Conservation (phyloP, 164 flowering plant genomes). For the Vitis riparia region DNA sequence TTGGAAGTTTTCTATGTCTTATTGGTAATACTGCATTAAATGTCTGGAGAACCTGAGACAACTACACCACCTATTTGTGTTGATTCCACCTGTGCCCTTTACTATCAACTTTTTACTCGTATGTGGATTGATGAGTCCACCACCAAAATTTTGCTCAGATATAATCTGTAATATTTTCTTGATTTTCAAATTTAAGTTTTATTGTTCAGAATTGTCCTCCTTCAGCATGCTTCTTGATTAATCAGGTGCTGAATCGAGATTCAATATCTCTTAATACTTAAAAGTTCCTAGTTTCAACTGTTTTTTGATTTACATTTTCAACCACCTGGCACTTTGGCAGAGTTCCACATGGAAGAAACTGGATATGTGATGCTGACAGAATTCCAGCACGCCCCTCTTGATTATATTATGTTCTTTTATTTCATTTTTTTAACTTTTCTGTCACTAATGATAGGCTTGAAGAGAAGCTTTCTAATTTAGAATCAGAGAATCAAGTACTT, state of each 20-base stretch:
- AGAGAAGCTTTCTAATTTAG: constrained; percentile 83
- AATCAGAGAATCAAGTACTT: constrained; percentile 96
- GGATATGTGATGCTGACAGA: too few relatives aligned
- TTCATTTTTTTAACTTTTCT: constrained; percentile 3
- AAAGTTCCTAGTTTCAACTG: too few relatives aligned
- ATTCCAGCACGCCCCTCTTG: too few relatives aligned
- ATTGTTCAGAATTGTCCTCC: not conserved
- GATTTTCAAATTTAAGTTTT: not conserved
- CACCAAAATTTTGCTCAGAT: not conserved
- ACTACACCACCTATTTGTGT: not conserved
- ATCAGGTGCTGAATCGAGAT: not conserved
- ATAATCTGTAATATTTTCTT: not conserved
- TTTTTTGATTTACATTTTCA: too few relatives aligned
- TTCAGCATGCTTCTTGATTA: not conserved
- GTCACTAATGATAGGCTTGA: constrained; percentile 58
- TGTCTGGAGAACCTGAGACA: not conserved
- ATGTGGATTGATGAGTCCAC: not conserved
- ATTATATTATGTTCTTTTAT: too few relatives aligned
- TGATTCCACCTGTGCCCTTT: not conserved
- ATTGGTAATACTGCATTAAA: not conserved
- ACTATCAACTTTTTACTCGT: not conserved
- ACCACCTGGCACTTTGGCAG: too few relatives aligned
- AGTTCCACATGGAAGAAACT: too few relatives aligned
- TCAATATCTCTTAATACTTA: not conserved
- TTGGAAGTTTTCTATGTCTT: constrained; percentile 3